A percentile compares a stretch with the other conserved stretches of the same genome.
Conservation (phyloP, 805 yeast species). For the Candida takata region DNA sequence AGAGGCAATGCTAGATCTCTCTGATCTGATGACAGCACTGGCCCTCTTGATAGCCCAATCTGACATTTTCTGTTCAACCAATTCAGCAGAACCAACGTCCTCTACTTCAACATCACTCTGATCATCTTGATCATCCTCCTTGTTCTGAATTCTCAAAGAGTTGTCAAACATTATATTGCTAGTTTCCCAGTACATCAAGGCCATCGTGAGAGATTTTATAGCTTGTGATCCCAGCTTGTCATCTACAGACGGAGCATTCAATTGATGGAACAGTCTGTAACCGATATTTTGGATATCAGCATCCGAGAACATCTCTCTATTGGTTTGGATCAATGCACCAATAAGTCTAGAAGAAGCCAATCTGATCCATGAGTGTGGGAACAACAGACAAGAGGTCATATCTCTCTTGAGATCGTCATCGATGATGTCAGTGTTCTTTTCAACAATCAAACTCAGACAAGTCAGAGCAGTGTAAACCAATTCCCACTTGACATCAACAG, state of each 20-base stretch:
- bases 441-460: constrained; percentile 38
- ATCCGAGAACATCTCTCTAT: constrained; percentile 30
- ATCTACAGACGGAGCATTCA: constrained; percentile 70
- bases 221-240: constrained; percentile 56
- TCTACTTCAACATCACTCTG: constrained; percentile 18
- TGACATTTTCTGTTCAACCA: constrained; percentile 29
- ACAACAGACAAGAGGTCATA: constrained; percentile 52
- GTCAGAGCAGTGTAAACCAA: constrained; percentile 59
- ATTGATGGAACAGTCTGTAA: constrained; percentile 63
- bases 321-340: constrained; percentile 40
- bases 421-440: constrained; percentile 22
- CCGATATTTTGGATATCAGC: constrained; percentile 61
- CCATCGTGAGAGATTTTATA: constrained; percentile 57
- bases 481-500: constrained; percentile 62
- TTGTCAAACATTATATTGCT: constrained; percentile 29
- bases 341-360: constrained; percentile 54
- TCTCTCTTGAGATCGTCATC: constrained; percentile 31
- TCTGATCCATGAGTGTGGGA: constrained; percentile 92
- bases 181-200: constrained; percentile 55
- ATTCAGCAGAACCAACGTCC: constrained; percentile 15
- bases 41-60: constrained; percentile 61
- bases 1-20: constrained; percentile 47
- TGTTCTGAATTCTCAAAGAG: constrained; percentile 11
- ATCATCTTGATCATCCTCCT: constrained; percentile 23
- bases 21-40: constrained; percentile 59